Conservation (phyloP, 306 rosid species). For the Prunus salicina region DNA sequence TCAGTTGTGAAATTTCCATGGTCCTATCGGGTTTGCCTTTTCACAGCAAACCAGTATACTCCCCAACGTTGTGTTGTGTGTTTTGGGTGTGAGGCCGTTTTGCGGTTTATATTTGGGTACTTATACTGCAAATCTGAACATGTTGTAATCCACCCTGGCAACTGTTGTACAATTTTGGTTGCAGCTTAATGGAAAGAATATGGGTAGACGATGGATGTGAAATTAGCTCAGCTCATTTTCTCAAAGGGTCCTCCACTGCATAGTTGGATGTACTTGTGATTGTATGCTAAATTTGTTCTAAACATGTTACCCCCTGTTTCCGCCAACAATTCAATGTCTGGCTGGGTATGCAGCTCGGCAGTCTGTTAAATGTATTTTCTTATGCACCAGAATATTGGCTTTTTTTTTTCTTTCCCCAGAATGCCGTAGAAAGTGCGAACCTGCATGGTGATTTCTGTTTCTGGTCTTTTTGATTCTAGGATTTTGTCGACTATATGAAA, state of each 20-base stretch:
- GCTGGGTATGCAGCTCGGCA: neutral
- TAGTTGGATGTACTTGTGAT: neutral
- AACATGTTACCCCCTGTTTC: neutral
- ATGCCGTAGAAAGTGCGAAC: no score
- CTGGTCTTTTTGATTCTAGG: no score
- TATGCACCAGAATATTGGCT: neutral
- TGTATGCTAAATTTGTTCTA: neutral
- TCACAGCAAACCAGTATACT: neutral
- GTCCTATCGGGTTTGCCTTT: neutral
- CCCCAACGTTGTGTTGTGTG: neutral
- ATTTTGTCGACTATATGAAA: no score
- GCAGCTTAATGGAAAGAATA: neutral
- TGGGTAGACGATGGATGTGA: neutral
- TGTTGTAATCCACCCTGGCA: neutral
- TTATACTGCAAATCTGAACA: neutral
- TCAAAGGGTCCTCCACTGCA: neutral
- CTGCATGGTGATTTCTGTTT: no score
- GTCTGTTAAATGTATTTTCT: neutral
- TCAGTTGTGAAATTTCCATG: neutral
- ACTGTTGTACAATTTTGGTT: neutral
- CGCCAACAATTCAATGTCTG: neutral
- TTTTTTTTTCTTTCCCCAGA: neutral
- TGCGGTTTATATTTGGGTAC: neutral
- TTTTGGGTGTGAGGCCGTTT: neutral
- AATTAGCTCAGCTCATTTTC: neutral